phyloP scores from a whole-genome alignment of 768 basidiomycete genomes.

The Mycena sanguinolenta region DNA sequence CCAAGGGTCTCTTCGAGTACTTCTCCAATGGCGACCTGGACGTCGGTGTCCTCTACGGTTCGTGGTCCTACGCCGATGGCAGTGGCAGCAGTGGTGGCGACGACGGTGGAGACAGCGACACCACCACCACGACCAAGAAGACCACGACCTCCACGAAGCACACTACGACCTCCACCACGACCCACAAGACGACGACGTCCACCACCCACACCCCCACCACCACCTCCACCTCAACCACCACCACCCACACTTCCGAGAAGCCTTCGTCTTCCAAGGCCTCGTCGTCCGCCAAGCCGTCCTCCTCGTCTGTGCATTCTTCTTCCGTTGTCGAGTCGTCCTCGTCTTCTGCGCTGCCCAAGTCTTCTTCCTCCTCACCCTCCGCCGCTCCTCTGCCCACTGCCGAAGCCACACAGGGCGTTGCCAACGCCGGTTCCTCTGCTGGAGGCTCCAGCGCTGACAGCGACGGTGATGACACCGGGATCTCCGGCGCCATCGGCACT shows the following conservation, averaged over 20 bases:
- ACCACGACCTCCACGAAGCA: background rate
- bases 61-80: constrained; percentile 31
- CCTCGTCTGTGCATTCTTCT: constrained; percentile 3
- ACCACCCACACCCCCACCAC: background rate
- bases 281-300: background rate
- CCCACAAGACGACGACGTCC: background rate
- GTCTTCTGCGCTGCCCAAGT: constrained; percentile 7
- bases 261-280: constrained; percentile 10
- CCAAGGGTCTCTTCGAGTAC: constrained; percentile 32
- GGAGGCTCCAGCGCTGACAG: background rate
- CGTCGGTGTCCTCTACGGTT: constrained; percentile 25
- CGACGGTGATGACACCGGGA: background rate
- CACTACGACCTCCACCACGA: constrained; percentile 7
- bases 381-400: background rate
- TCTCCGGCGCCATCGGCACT: constrained; percentile 2
- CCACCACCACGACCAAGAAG: constrained; percentile 7
- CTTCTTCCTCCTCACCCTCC: background rate
- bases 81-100: background rate
- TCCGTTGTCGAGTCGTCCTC: constrained; percentile 16
- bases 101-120: background rate
- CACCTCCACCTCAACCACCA: background rate
- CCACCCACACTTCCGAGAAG: background rate
- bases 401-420: constrained; percentile 4
- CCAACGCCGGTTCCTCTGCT: constrained; percentile 2
- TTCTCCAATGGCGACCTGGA: constrained; percentile 22